A percentile compares a stretch with the other conserved stretches of the same genome.
Conservation (phyloP, 225 moss, liverwort and hornwort species). For the Marchantia paleacea region DNA sequence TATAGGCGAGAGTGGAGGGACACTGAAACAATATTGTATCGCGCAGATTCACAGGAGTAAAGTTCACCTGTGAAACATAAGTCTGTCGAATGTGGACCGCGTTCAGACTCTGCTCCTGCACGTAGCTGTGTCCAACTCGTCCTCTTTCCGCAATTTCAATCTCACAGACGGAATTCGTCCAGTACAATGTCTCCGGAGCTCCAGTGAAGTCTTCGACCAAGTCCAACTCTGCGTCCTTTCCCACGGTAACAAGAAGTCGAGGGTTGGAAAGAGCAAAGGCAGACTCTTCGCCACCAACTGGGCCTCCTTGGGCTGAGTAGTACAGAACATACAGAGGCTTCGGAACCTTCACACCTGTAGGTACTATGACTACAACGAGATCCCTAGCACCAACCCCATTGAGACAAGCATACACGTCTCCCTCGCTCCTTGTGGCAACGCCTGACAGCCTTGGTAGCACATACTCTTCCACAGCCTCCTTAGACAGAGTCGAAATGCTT, state of each 20-base stretch:
- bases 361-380: constrained; percentile 60
- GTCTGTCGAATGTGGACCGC: constrained; percentile 86
- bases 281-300: constrained; percentile 33
- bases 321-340: constrained; percentile 74
- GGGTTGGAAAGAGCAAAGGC: constrained; percentile 73
- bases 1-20: too few species aligned
- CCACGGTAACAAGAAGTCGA: constrained; percentile 73
- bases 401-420: constrained; percentile 78
- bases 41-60: too few species aligned
- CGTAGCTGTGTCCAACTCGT: constrained; percentile 64
- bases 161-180: constrained; percentile 90
- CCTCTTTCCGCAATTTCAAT: constrained; percentile 59
- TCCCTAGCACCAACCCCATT: constrained; percentile 85
- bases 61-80: constrained; percentile 72
- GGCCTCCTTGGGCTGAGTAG: constrained; percentile 61
- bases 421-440: constrained; percentile 53
- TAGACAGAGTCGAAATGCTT: constrained; percentile 67
- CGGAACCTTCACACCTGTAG: constrained; percentile 50
- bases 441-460: constrained; percentile 58
- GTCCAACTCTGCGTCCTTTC: constrained; percentile 61
- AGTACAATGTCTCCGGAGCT: constrained; percentile 57
- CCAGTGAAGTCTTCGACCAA: constrained; percentile 82
- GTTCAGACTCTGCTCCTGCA: constrained; percentile 71
- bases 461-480: constrained; percentile 42
- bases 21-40: too few species aligned